Conservation (phyloP, 768 basidiomycete species). For the Tulasnella sp. region DNA sequence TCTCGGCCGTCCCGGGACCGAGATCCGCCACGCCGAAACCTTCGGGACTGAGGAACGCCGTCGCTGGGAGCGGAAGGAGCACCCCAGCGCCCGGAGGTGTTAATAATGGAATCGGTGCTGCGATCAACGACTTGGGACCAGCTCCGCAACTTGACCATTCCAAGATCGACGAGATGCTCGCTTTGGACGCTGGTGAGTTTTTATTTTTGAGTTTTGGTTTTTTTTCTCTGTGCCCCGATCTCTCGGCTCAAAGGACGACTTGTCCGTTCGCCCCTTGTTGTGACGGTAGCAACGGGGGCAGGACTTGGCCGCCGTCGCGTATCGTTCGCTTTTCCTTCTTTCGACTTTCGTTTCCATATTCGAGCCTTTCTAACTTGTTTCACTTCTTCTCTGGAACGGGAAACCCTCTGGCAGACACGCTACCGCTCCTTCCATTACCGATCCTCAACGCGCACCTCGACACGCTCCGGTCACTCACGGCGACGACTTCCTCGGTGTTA, state of each 20-base stretch:
- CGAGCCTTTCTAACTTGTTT: not conserved
- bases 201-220: not conserved
- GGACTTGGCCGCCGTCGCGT: constrained; percentile 4
- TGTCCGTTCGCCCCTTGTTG: constrained; percentile 5
- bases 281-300: constrained; percentile 6
- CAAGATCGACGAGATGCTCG: constrained; percentile 68
- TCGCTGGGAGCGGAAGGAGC: constrained; percentile 43
- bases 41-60: constrained; percentile 35
- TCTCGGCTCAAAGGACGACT: too few relatives aligned
- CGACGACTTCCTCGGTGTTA: constrained; percentile 71
- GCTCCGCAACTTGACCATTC: constrained; percentile 72
- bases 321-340: constrained; percentile 22
- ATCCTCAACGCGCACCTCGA: constrained; percentile 67
- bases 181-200: constrained; percentile 64
- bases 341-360: constrained; percentile 16
- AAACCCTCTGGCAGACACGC: constrained; percentile 55
- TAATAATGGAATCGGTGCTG: not conserved
- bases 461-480: constrained; percentile 72
- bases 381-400: constrained; percentile 5
- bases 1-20: constrained; percentile 30
- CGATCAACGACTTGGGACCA: constrained; percentile 58
- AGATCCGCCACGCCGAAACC: constrained; percentile 44
- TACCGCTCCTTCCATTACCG: constrained; percentile 70
- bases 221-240: not conserved
- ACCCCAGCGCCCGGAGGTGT: not conserved